These are phyloP conservation scores for Leptodontidium sp. DNA, from an alignment of 2,329 filamentous ascomycete species.

Conservation along the genomic window DNA sequence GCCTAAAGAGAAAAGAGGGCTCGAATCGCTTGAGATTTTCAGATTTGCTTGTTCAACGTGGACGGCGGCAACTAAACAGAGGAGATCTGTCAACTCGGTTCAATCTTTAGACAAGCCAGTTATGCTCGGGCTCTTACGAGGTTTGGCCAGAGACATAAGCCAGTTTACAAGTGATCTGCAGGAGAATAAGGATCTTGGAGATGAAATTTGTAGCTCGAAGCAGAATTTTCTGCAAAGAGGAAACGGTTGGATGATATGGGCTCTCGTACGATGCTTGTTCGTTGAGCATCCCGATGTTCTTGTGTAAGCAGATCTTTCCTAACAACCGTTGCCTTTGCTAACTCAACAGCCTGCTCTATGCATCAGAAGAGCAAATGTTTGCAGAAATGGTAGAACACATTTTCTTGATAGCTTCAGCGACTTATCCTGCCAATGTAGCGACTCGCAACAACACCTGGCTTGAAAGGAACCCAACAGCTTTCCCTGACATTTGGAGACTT, in stretches of 20 bases:
- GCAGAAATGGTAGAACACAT: constrained; percentile 38
- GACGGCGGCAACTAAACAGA: constrained; percentile 32
- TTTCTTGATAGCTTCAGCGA: constrained; percentile 43
- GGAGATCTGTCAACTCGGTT: constrained; percentile 22
- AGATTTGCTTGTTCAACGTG: constrained; percentile 41
- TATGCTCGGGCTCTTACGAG: constrained; percentile 32
- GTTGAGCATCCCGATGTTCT: constrained; percentile 42
- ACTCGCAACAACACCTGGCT: constrained; percentile 24
- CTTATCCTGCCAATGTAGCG: constrained; percentile 5
- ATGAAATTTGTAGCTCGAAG: constrained; percentile 22
- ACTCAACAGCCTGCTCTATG: constrained; percentile 35
- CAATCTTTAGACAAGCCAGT: constrained; percentile 22
- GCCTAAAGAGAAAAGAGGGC: constrained; percentile 8
- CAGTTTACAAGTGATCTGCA: constrained; percentile 26
- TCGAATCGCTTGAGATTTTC: constrained; percentile 40
- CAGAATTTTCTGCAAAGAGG: constrained; percentile 31
- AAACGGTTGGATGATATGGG: constrained; percentile 38
- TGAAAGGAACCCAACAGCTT: constrained; percentile 32
- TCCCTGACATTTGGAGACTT: constrained; percentile 40
- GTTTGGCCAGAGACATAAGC: constrained; percentile 30
- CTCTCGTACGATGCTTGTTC: constrained; percentile 38
- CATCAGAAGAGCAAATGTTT: constrained; percentile 30
- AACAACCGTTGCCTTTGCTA: constrained; percentile 15
- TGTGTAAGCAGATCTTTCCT: constrained; percentile 34
- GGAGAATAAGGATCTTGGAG: constrained; percentile 13